Base-by-base conservation (phyloP, 164 flowering plant genomes). In the Sextonia rubra region DNA sequence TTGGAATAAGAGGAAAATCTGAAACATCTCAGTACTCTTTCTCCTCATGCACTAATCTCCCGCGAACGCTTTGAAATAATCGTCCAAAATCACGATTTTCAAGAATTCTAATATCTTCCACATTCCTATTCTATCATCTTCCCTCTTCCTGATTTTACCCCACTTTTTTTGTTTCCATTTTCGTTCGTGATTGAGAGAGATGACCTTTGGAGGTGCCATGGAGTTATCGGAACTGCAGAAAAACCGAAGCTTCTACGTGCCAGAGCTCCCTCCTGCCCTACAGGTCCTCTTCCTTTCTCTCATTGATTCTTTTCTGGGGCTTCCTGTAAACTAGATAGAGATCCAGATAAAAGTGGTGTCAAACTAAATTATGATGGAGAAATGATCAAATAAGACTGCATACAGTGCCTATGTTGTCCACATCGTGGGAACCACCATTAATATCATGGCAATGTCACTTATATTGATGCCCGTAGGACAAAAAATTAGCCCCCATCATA, bases 211-310 rank as follows among this genome's bases (percentile, higher is more conserved):
- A 37, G 70, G 24, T 14, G 77, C 15, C 26, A 64, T 69, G 69
- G 74, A 77, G 55, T 47, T 77, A 22, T 60, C 76, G 29, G 71
- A 63, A 30, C 32, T 77, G 62, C 80, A 77, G 74, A 74, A 77
- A 58, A 61, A 65, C 1, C 66, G 80, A 22, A 70, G 77, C 12
- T 37, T 69, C 44, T 77, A 77, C 30, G 47, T 69, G 24, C 77
- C 80, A 4, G 77, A 77, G 37, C 80, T 77, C 60, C 80, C 80
- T 30, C 68, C 63, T 25, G 70, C 71, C 27, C 80, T 77, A 25
- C 74, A 74, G 74, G 77, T 77, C 14, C 11, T 55, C 47, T 48
- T 68, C 27, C 44, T 37, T 7, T 37, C 44, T 9, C 44, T 37
- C 44, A 5, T 37, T 8, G 44, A 37, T 37, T 37, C 44, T 37